phyloP scores from a whole-genome alignment of 768 basidiomycete species.

The Phylloporus sp. region DNA sequence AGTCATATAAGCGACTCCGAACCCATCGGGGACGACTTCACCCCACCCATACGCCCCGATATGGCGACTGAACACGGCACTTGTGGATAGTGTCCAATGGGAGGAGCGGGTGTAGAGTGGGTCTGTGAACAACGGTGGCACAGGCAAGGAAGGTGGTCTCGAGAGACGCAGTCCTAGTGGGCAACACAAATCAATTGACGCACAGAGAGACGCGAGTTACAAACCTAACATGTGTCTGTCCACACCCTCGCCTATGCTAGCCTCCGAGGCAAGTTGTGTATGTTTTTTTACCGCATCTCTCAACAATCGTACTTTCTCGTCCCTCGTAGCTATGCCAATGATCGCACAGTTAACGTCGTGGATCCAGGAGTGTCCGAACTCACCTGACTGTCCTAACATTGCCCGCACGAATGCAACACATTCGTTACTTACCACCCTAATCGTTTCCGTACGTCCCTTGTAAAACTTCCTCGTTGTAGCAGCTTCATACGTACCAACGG shows the following conservation, averaged over 20 bases:
- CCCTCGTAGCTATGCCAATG: constrained; percentile 20
- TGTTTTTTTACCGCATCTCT: constrained; percentile 60
- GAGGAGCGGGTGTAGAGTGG: constrained; percentile 66
- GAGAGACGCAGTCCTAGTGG: constrained; percentile 64
- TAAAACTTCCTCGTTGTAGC: constrained; percentile 84
- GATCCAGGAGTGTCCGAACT: constrained; percentile 4
- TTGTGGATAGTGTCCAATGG: constrained; percentile 88
- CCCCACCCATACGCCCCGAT: constrained; percentile 92
- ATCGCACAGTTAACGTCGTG: not conserved
- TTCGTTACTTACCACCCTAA: constrained; percentile 75
- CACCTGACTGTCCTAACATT: constrained; percentile 55
- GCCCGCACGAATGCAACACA: constrained; percentile 70
- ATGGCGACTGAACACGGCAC: constrained; percentile 81
- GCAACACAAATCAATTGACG: not conserved
- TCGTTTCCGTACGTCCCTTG: constrained; percentile 92
- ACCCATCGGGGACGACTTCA: constrained; percentile 90
- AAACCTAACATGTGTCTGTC: constrained; percentile 85
- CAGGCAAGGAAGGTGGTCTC: constrained; percentile 52
- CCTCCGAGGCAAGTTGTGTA: constrained; percentile 56
- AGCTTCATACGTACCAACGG: constrained; percentile 89
- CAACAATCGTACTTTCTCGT: constrained; percentile 51
- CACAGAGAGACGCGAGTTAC: constrained; percentile 13
- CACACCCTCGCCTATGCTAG: constrained; percentile 66
- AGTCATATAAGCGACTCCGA: constrained; percentile 94
- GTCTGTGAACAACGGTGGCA: constrained; percentile 72